Conservation (phyloP, 2,329 filamentous ascomycete genomes). For the Colletotrichum lupini region DNA sequence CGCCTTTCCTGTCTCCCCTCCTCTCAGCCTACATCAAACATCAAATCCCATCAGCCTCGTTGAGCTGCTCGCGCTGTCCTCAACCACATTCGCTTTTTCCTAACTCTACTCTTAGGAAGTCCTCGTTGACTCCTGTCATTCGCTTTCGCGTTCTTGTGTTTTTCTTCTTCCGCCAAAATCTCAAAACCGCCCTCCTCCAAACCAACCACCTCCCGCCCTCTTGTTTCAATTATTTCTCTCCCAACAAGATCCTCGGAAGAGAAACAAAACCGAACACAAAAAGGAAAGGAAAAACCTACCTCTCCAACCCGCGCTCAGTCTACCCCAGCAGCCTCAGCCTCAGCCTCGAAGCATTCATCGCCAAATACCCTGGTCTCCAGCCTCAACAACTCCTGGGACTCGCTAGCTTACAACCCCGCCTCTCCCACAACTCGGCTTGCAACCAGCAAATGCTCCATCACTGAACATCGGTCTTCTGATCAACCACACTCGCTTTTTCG, state of each 20-base stretch:
- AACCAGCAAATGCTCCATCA: conserved; percentile 26
- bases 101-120: conserved; percentile 67
- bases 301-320: background rate
- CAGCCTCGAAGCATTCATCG: conserved; percentile 7
- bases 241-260: conserved; percentile 35
- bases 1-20: conserved; percentile 44
- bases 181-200: conserved; percentile 40
- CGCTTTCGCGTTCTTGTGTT: conserved; percentile 68
- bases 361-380: conserved; percentile 21
- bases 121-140: conserved; percentile 81
- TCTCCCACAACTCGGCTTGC: conserved; percentile 4
- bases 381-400: conserved; percentile 12
- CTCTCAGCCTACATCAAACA: conserved; percentile 44
- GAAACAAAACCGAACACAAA: background rate
- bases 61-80: conserved; percentile 33
- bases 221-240: background rate
- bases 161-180: conserved; percentile 47
- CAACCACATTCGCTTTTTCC: conserved; percentile 61
- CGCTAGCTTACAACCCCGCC: background rate
- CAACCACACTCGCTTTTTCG: conserved; percentile 48
- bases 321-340: background rate
- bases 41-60: conserved; percentile 36
- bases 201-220: conserved; percentile 37
- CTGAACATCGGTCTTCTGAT: conserved; percentile 30
- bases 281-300: conserved; percentile 1